These are phyloP conservation scores for Calocera cornea DNA, from an alignment of 768 basidiomycete genomes.

Conservation along the genomic window DNA sequence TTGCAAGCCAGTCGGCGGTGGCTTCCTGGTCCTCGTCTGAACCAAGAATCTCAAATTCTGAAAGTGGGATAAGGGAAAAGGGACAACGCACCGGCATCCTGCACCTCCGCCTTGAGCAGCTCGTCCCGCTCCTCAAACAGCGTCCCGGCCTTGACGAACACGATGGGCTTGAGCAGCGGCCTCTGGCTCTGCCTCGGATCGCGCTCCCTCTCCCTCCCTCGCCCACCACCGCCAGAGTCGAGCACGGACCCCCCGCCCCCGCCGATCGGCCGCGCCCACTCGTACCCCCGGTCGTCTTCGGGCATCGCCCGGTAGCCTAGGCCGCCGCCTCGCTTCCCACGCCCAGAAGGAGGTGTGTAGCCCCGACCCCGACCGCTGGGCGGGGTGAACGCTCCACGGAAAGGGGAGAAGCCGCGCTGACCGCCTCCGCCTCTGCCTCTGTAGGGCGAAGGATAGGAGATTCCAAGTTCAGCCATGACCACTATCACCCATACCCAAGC, in stretches of 20 bases:
- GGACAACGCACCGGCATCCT: neutral
- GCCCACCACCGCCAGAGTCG: no score
- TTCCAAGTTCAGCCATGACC: neutral
- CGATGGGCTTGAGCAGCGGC: neutral
- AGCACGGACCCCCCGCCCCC: neutral
- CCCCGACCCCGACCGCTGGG: neutral
- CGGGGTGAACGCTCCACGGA: neutral
- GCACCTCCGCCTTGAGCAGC: neutral
- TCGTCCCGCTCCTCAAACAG: neutral
- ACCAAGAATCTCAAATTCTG: neutral
- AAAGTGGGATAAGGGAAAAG: no score
- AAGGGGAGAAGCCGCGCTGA: neutral
- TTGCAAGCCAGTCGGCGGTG: neutral
- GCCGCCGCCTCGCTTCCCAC: neutral
- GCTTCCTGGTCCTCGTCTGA: neutral
- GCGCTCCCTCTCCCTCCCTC: neutral
- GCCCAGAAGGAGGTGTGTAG: neutral
- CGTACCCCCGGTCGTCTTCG: neutral
- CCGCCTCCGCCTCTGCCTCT: neutral
- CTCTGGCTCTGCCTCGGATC: neutral
- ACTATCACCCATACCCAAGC: neutral
- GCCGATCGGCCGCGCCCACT: neutral
- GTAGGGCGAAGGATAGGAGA: neutral
- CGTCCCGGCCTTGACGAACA: neutral
- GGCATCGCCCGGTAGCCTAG: neutral